Percentiles rank a stretch among this genome's conserved stretches.
phyloP scores from a whole-genome alignment of 2,329 filamentous ascomycete species.

The Neodidymelliopsis sp. region DNA sequence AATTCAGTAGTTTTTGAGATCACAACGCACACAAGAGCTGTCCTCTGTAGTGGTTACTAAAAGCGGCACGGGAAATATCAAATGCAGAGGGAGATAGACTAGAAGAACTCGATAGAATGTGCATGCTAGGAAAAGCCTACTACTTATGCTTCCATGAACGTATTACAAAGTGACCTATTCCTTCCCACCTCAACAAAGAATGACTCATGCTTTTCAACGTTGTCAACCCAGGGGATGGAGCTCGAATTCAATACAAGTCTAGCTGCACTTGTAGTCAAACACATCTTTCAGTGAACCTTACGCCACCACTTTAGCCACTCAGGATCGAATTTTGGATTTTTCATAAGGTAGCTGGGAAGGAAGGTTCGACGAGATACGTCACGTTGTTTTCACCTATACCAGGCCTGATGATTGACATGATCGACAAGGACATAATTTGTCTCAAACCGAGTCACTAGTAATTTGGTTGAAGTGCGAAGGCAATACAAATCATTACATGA shows the following conservation, averaged over 20 bases:
- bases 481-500: conserved; percentile 1
- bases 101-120: no score
- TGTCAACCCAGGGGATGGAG: conserved; percentile 26
- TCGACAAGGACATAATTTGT: no score
- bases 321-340: conserved; percentile 45
- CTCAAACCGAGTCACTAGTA: conserved; percentile 1
- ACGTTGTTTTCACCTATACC: conserved; percentile 41
- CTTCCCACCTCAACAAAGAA: no score
- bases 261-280: conserved; percentile 8
- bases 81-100: no score
- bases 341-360: conserved; percentile 43
- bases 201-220: conserved; percentile 39
- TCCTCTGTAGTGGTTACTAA: conserved; percentile 3
- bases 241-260: conserved; percentile 25
- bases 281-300: conserved; percentile 25
- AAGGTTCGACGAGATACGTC: conserved; percentile 35
- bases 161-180: no score
- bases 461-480: conserved; percentile 9
- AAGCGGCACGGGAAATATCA: conserved; percentile 42
- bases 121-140: no score
- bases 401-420: conserved; percentile 1
- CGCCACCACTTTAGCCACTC: conserved; percentile 29
- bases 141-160: no score
- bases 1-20: background rate
- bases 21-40: conserved; percentile 9